Evolutionary conservation across 805 yeast species (phyloP).

Genomic region (Saturnispora sanitii): DNA sequence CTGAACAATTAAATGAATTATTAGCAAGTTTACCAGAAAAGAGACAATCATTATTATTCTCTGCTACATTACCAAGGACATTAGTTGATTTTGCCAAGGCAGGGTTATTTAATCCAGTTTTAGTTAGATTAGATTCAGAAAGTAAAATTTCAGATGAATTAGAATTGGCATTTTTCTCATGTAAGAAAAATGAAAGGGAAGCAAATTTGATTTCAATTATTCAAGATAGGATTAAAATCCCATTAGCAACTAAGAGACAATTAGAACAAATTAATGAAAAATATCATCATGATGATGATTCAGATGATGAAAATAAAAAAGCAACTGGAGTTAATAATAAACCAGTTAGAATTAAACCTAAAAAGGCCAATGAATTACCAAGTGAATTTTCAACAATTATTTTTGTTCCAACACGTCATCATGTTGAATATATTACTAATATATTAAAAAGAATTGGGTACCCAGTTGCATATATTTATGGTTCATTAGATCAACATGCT

Average conservation of each 20-base stretch:
- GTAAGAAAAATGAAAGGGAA: conserved; percentile 81
- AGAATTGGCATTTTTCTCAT: conserved; percentile 78
- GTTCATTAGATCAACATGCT: conserved; percentile 91
- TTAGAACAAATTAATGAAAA: conserved; percentile 40
- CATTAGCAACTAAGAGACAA: conserved; percentile 67
- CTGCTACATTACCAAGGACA: conserved; percentile 89
- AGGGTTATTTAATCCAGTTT: conserved; percentile 83
- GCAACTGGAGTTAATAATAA: conserved; percentile 17
- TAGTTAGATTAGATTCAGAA: conserved; percentile 90
- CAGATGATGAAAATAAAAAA: conserved; percentile 37
- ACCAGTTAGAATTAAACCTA: conserved; percentile 41
- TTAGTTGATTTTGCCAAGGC: conserved; percentile 97
- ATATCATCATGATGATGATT: conserved; percentile 43
- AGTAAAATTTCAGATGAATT: conserved; percentile 81
- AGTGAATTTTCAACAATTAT: conserved; percentile 80
- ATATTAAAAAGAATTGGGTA: conserved; percentile 72
- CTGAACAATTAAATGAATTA: conserved; percentile 85
- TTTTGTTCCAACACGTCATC: conserved; percentile 95
- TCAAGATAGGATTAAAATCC: conserved; percentile 78
- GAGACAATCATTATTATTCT: conserved; percentile 82
- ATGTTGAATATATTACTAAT: conserved; percentile 80
- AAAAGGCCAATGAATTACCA: conserved; percentile 77
- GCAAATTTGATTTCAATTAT: conserved; percentile 70
- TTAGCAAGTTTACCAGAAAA: conserved; percentile 70
- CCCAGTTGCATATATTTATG: conserved; percentile 80